Base-by-base conservation (phyloP, 345 rosid species). In the Populus ilicifolia region DNA sequence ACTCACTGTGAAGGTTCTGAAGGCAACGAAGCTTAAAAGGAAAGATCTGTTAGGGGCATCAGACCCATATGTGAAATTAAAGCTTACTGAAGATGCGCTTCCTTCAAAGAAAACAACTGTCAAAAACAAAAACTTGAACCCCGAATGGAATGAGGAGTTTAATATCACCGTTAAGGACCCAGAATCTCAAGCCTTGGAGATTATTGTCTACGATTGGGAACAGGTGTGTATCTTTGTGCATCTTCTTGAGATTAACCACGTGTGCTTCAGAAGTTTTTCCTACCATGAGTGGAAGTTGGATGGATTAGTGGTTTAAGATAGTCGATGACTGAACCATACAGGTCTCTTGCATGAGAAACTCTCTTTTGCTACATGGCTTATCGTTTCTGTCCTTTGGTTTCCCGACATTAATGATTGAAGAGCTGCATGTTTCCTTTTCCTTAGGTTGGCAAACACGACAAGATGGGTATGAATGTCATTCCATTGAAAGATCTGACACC, bases 91-190 rank as follows among this genome's bases (percentile, higher is more conserved):
- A 74, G 97, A 89, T 81, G 87, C 83, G 82, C 80, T 90, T 67
- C 89, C 91, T 50, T 88, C 97, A 23, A 96, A 92, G 90, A 96
- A 96, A 83, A 90, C 98, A 36, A 88, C 97, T 35, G 95, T 96
- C 43, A 96, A 90, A 83, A 93, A 88, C 83, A 92, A 83, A 85
- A 92, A 93, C 78, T 84, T 96, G 89, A 96, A 96, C 82, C 99
- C 99, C 67, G 97, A 93, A 81, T 96, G 99, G 99, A 92, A 93
- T 74, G 94, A 96, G 83, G 97, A 96, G 78, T 90, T 87, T 46
- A 89, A 85, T 75, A 50, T 96, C 29, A 82, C 87, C 2, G 94
- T 96, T 72, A 93, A 86, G 85, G 97, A 93, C 80, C 98, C 97
- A 16, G 81, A 90, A 82, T 77, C 90, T 43, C 99, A 96, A 84